Conservation (phyloP, 768 basidiomycete genomes). For the Pleurotus citrinopileatus region DNA sequence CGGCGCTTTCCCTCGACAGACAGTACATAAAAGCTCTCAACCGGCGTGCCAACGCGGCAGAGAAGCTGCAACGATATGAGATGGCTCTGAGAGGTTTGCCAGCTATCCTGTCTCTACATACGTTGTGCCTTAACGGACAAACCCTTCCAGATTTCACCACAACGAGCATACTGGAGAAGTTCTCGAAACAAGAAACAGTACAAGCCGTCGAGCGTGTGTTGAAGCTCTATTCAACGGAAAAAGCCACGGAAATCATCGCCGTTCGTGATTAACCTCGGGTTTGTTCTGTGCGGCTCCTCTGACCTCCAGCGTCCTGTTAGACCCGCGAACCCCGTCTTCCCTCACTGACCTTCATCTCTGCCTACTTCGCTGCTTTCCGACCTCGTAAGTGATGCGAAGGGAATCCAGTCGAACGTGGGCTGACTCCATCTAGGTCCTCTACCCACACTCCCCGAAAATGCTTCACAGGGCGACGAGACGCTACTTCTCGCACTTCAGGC, state of each 20-base stretch:
- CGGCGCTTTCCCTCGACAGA: conserved; percentile 78
- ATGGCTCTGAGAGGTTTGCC: conserved; percentile 76
- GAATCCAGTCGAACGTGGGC: background rate
- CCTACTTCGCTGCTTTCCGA: conserved; percentile 97
- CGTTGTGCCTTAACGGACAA: background rate
- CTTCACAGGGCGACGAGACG: conserved; percentile 80
- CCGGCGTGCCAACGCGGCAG: conserved; percentile 83
- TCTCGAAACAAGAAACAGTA: conserved; percentile 78
- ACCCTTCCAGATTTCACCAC: conserved; percentile 82
- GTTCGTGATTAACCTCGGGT: conserved; percentile 40
- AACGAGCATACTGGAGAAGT: conserved; percentile 92
- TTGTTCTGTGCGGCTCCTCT: background rate
- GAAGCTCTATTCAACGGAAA: conserved; percentile 72
- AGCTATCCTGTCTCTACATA: background rate
- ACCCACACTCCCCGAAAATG: conserved; percentile 70
- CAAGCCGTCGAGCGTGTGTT: conserved; percentile 89
- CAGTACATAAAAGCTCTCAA: conserved; percentile 90
- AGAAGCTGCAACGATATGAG: conserved; percentile 68
- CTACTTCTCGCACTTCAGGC: conserved; percentile 80
- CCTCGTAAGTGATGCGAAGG: conserved; percentile 51
- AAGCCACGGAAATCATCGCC: conserved; percentile 69
- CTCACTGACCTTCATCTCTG: conserved; percentile 86
- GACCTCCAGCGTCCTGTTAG: conserved; percentile 25
- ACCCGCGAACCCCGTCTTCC: conserved; percentile 81
- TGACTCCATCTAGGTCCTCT: conserved; percentile 45